A percentile compares a stretch with the other conserved stretches of the same genome.
These are phyloP conservation scores for Pneumocystis sp. DNA, from an alignment of 1,139 yeast genomes.

Conservation along the genomic window DNA sequence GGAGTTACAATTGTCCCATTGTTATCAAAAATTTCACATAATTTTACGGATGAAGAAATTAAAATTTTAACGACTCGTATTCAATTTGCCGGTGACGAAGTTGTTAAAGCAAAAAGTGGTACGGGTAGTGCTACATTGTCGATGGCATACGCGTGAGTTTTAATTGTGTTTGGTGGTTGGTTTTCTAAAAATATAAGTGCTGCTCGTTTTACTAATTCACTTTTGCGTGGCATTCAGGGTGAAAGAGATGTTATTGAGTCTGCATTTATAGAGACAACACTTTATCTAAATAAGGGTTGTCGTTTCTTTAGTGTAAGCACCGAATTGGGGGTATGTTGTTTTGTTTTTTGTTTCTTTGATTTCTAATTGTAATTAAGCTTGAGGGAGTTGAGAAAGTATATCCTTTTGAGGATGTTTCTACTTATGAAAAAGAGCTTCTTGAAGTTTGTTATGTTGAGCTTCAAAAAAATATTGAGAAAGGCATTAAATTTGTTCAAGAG, in stretches of 20 bases:
- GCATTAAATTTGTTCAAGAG: constrained; percentile 20
- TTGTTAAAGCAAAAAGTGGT: constrained; percentile 95
- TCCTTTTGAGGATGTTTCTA: constrained; percentile 62
- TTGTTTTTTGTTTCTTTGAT: not conserved
- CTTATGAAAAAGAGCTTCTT: constrained; percentile 61
- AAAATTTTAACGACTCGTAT: constrained; percentile 79
- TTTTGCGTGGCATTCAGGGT: constrained; percentile 40
- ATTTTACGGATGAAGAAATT: constrained; percentile 37
- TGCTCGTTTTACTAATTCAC: constrained; percentile 27
- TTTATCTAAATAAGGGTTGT: constrained; percentile 69
- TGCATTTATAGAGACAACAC: constrained; percentile 36
- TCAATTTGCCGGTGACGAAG: constrained; percentile 98
- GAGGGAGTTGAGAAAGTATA: constrained; percentile 73
- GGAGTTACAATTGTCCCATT: constrained; percentile 97
- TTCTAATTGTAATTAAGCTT: constrained; percentile 10
- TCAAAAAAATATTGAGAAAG: constrained; percentile 55
- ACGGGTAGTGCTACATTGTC: constrained; percentile 98
- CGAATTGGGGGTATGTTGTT: constrained; percentile 40
- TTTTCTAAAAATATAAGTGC: constrained; percentile 6
- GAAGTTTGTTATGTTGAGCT: constrained; percentile 30
- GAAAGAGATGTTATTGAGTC: constrained; percentile 39
- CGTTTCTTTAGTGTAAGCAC: constrained; percentile 91
- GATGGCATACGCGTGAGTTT: constrained; percentile 97
- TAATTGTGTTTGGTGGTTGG: constrained; percentile 1
- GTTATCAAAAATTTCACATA: constrained; percentile 50